Percentiles rank a stretch among this genome's conserved stretches.
phyloP scores from a whole-genome alignment of 441 rosid species.

The Erodium moschatum region DNA sequence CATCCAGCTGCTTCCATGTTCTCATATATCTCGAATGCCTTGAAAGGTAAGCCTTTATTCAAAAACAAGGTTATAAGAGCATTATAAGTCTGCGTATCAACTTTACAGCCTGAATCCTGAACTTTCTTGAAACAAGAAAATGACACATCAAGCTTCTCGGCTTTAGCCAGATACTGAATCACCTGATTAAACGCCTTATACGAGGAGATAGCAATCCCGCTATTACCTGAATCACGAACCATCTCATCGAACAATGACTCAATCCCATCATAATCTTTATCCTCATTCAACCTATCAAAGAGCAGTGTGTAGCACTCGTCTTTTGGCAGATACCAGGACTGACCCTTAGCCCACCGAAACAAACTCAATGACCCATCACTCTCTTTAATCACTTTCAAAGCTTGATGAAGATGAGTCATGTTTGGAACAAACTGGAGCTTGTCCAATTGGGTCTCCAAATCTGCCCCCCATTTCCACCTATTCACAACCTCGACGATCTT shows the following conservation, averaged over 20 bases:
- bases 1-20: slow-evolving; percentile 64
- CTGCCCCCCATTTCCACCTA: slow-evolving; percentile 99
- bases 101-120: slow-evolving; percentile 51
- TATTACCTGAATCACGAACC: slow-evolving; percentile 50
- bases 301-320: slow-evolving; percentile 57
- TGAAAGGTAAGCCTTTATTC: slow-evolving; percentile 83
- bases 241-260: slow-evolving; percentile 71
- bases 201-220: slow-evolving; percentile 23
- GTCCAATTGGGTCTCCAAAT: slow-evolving; percentile 73
- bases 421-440: slow-evolving; percentile 73
- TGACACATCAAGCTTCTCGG: slow-evolving; percentile 79
- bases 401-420: slow-evolving; percentile 65
- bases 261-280: slow-evolving; percentile 58
- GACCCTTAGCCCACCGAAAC: slow-evolving; percentile 83
- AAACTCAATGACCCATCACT: slow-evolving; percentile 58
- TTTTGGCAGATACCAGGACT: slow-evolving; percentile 56
- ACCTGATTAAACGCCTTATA: slow-evolving; percentile 60
- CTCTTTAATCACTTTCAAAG: slow-evolving; percentile 56
- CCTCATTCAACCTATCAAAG: slow-evolving; percentile 64
- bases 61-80: slow-evolving; percentile 66
- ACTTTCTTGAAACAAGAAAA: slow-evolving; percentile 86
- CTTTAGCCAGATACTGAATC: slow-evolving; percentile 77
- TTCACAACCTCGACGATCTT: slow-evolving; percentile 81
- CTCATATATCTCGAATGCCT: slow-evolving; percentile 93
- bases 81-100: slow-evolving; percentile 63